Evolutionary conservation across 2,329 filamentous ascomycete genomes (phyloP), one percentile per base, ranked within the genome.

Genomic region (Fusarium sp.): DNA sequence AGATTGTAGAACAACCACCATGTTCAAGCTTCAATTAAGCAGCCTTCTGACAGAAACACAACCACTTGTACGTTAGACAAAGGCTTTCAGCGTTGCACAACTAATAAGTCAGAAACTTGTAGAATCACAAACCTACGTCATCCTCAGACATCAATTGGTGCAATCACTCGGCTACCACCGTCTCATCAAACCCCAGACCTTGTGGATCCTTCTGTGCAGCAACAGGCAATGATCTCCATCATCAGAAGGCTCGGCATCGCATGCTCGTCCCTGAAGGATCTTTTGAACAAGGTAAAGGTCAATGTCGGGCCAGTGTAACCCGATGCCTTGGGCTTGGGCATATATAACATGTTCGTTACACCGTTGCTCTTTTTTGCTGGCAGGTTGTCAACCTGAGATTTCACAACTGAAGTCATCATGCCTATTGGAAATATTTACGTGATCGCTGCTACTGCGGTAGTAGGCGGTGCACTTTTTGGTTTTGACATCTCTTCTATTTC

Each of bases 401-500:
- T 13, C n/a, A 56, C 25, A 40, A 9, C 11, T 47, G n/a, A 68
- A 51, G 0, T 37, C 10, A 37, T 10, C 18, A 70, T 71, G 68
- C 59, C 68, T 18, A 70, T 74, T 46, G 72, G 72, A 61, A 74
- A 74, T 11, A 72, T 74, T 27, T 74, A 74, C 55, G 72, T 68
- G 40, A 74, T 74, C 42, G 72, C 72, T 8, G 72, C 65, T 34
- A 69, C 69, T 45, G 46, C 72, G 25, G 72, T 74, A 14, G 59
- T 74, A 10, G 72, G 72, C 32, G 72, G 72, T 16, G 72, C 72
- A 51, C 72, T 74, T 7, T 74, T 74, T 56, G 72, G 72, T 25
- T 74, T 74, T 20, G 72, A 74, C 4, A 74, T 74, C 40, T 74
- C 72, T 8, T 74, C 72, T 3, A 65, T 74, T 3, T 74, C 72